Base-by-base conservation (phyloP, 2,329 filamentous ascomycete genomes). In the Alternaria viburni region DNA sequence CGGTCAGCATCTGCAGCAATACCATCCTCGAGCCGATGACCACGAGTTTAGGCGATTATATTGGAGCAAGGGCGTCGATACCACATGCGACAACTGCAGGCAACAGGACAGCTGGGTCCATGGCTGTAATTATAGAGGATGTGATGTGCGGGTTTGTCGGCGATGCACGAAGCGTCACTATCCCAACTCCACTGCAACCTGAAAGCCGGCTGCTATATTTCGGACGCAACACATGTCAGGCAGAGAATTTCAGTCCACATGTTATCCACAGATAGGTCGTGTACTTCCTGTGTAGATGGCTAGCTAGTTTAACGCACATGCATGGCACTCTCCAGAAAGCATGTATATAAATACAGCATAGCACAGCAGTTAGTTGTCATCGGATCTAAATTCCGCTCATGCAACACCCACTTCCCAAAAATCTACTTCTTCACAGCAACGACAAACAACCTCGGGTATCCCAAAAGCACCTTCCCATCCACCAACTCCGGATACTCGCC, bases 391-490 rank as follows among this genome's bases (percentile, higher is more conserved):
- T 15, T 13, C 13, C 30, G 12, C 12, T 21, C 5, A 6, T 32
- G 13, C 26, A 51, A 10, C 17, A 2, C 19, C 6, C 11, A 51
- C 26, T 6, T 12, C 21, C 1, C 10, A 30, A 10, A 30, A 3
- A 2, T 26, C 17, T 64, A 77, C 60, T 71, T 72, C 63, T 65
- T 73, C 5, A 78, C 73, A 12, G 72, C 76, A 23, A 89, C 83
- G 19, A 88, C 77, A 78, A 89, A 89, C 52, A 88, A 70, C 46
- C 87, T 79, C 19, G 86, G 86, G 69, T 86, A 89, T n/a, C 74
- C 79, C 63, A 89, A 71, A 61, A 89, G 67, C 1, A 89, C 86
- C 61, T 80, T 84, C 2, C 86, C 86, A 74, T 89, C 86, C 3
- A 50, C 69, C 52, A 81, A 74, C n/a, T 57, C 54, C 0, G 78